phyloP scores from a whole-genome alignment of 1,284 basidiomycete species.

The Schizopora paradoxa region DNA sequence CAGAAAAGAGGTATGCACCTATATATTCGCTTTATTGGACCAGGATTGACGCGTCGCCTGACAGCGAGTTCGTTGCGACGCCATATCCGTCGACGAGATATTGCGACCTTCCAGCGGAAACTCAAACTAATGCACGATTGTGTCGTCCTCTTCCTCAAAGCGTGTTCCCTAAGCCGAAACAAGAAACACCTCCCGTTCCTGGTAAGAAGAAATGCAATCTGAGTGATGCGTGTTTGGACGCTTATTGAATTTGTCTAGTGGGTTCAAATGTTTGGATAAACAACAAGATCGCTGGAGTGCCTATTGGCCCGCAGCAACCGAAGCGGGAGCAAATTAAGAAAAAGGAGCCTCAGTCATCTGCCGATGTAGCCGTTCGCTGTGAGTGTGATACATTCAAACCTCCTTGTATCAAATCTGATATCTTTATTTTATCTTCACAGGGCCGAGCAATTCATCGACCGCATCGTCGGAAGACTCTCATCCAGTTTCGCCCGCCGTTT shows the following conservation, averaged over 20 bases:
- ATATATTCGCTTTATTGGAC: not conserved
- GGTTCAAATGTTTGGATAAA: slow-evolving; percentile 12
- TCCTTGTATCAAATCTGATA: not conserved
- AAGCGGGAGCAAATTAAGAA: not conserved
- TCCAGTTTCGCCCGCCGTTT: not conserved
- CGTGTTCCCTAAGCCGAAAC: slow-evolving; percentile 17
- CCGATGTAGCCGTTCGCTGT: not conserved
- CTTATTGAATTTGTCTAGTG: slow-evolving; percentile 3
- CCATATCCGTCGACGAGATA: slow-evolving; percentile 54
- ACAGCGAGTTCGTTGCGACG: slow-evolving; percentile 32
- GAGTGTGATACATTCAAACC: not conserved
- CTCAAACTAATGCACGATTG: slow-evolving; percentile 45
- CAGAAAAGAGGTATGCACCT: slow-evolving; percentile 32
- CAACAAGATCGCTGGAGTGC: not conserved
- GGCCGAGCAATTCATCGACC: slow-evolving; percentile 3
- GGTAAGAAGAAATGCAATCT: slow-evolving; percentile 5
- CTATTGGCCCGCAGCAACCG: not conserved
- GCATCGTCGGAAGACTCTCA: slow-evolving; percentile 6
- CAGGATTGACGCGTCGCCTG: too few species aligned
- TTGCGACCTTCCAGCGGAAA: slow-evolving; percentile 50
- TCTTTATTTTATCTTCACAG: not conserved
- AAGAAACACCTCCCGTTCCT: not conserved
- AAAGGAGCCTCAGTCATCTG: not conserved
- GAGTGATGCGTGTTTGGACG: not conserved
- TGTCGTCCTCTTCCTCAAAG: slow-evolving; percentile 51